phyloP scores from a whole-genome alignment of 129 eudicot species.

The Artemisia tridentata region DNA sequence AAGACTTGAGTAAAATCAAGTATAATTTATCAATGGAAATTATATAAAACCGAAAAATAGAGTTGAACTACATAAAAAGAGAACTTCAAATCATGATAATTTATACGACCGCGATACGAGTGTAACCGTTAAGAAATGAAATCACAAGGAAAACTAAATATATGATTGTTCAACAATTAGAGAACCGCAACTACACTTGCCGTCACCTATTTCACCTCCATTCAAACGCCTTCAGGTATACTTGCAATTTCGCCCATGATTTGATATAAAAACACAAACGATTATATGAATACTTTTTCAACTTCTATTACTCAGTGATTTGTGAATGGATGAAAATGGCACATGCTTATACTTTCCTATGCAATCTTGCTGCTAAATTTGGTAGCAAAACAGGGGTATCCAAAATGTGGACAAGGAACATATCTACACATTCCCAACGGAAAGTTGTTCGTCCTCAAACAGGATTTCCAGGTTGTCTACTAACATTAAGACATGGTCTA shows the following conservation, averaged over 20 bases:
- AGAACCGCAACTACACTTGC: neutral
- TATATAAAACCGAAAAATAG: no score
- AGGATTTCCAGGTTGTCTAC: no score
- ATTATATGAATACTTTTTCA: neutral
- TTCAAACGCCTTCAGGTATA: neutral
- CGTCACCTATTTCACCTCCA: neutral
- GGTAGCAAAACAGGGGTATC: no score
- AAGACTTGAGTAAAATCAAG: no score
- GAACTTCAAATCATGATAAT: no score
- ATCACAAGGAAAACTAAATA: neutral
- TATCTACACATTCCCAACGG: no score
- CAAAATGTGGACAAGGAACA: no score
- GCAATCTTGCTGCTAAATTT: no score
- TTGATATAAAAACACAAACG: neutral
- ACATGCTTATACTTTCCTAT: constrained; percentile 63
- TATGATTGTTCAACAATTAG: neutral
- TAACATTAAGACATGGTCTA: no score
- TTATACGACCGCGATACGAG: neutral
- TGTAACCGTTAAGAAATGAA: neutral
- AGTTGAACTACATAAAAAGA: no score
- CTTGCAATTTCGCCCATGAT: constrained; percentile 17
- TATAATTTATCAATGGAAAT: no score
- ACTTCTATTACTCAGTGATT: constrained; percentile 35
- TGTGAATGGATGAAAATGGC: constrained; percentile 79
- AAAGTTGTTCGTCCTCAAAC: no score